A percentile compares a stretch with the other conserved stretches of the same genome.
Conservation (phyloP, 441 rosid genomes). For the Croton setiger region DNA sequence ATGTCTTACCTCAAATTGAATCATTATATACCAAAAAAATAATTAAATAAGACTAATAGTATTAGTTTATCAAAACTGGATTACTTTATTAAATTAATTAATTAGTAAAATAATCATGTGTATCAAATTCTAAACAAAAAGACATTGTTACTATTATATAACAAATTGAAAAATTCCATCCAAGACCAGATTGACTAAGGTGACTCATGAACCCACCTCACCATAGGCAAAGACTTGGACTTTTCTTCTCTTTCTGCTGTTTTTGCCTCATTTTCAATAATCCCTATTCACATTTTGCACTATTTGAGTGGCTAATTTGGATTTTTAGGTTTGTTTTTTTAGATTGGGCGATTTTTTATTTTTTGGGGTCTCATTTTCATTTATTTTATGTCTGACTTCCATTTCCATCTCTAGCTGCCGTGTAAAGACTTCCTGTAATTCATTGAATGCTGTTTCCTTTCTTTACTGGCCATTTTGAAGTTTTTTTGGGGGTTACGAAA, state of each 20-base stretch:
- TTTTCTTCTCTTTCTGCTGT: slow-evolving; percentile 3
- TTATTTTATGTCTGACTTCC: slow-evolving; percentile 17
- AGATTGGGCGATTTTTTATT: not conserved
- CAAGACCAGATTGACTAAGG: not conserved
- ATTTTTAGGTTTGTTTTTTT: not conserved
- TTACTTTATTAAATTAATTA: too few species aligned
- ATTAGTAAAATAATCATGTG: too few species aligned
- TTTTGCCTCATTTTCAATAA: slow-evolving; percentile 13
- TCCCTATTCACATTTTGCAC: not conserved
- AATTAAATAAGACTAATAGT: too few species aligned
- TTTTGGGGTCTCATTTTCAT: slow-evolving; percentile 15
- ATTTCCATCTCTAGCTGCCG: slow-evolving; percentile 27
- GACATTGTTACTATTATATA: not conserved
- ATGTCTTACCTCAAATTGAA: too few species aligned
- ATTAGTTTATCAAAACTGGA: too few species aligned
- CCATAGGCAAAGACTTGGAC: not conserved
- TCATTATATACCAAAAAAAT: too few species aligned
- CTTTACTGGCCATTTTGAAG: slow-evolving; percentile 2
- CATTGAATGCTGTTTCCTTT: not conserved
- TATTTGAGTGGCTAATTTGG: not conserved
- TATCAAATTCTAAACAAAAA: not conserved
- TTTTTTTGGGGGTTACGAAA: not conserved
- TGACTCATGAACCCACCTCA: slow-evolving; percentile 1
- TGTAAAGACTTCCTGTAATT: slow-evolving; percentile 21
- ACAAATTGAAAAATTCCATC: slow-evolving; percentile 10